Conservation (phyloP, 2,329 filamentous ascomycete genomes). For the Magnaporthiopsis rhizophila region DNA sequence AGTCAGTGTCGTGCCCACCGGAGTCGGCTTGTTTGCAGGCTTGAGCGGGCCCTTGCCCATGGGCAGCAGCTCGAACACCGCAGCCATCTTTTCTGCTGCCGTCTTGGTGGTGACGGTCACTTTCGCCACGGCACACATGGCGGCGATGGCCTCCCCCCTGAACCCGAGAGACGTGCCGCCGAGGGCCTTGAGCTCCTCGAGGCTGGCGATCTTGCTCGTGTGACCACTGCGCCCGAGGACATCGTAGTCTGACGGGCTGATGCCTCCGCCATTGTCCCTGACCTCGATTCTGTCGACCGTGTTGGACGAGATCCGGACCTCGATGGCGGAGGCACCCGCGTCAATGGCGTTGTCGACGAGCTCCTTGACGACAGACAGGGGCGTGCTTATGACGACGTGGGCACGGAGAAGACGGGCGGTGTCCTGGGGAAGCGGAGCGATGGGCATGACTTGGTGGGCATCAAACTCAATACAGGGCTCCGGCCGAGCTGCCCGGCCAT, state of each 20-base stretch:
- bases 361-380: conserved; percentile 62
- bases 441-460: conserved; percentile 33
- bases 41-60: conserved; percentile 31
- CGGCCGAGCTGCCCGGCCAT: neutral
- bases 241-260: conserved; percentile 52
- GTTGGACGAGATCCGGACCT: conserved; percentile 56
- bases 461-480: neutral
- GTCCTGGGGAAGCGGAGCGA: conserved; percentile 38
- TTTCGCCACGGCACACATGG: conserved; percentile 50
- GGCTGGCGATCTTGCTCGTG: conserved; percentile 64
- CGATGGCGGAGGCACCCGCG: conserved; percentile 57
- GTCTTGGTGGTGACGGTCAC: conserved; percentile 58
- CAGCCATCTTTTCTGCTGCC: conserved; percentile 50
- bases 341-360: conserved; percentile 72
- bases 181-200: conserved; percentile 51
- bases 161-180: conserved; percentile 62
- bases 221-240: conserved; percentile 57
- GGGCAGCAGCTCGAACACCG: conserved; percentile 33
- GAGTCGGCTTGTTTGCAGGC: conserved; percentile 36
- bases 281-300: conserved; percentile 63
- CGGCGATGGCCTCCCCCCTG: conserved; percentile 65
- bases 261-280: conserved; percentile 66
- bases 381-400: conserved; percentile 49
- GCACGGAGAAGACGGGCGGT: conserved; percentile 52
- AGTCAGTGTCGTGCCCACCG: conserved; percentile 61